A percentile compares a stretch with the other conserved stretches of the same genome.
These are phyloP conservation scores for Phoenix roebelenii DNA, from an alignment of 176 grass and related monocot species.

Conservation along the genomic window DNA sequence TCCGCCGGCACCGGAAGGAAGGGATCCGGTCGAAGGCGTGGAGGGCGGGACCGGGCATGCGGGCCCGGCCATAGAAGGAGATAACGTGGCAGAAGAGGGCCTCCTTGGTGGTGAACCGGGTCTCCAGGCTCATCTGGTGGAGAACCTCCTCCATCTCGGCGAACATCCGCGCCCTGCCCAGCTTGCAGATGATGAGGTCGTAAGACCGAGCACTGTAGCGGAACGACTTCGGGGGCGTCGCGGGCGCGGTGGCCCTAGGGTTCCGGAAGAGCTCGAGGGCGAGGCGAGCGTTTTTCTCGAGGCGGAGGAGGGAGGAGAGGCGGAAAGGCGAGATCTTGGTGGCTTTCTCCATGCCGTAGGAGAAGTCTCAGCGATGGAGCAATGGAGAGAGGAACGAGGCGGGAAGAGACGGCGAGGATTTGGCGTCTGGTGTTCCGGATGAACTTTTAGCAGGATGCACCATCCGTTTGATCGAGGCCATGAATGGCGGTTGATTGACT, in stretches of 20 bases:
- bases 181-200: constrained; percentile 53
- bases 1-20: constrained; percentile 35
- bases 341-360: constrained; percentile 1
- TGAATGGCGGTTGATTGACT: no score
- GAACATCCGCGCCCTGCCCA: constrained; percentile 46
- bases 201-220: constrained; percentile 35
- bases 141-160: constrained; percentile 41
- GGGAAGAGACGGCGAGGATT: no score
- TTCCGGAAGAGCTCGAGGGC: constrained; percentile 44
- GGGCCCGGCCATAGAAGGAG: constrained; percentile 42
- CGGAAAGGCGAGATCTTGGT: constrained; percentile 32
- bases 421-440: no score
- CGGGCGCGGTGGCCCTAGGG: not conserved
- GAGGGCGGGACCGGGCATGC: constrained; percentile 20
- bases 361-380: not conserved
- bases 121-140: constrained; percentile 14
- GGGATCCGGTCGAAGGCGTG: constrained; percentile 37
- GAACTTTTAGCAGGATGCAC: no score
- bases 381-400: not conserved
- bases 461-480: no score
- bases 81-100: constrained; percentile 43
- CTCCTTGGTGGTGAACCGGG: constrained; percentile 19
- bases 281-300: constrained; percentile 25
- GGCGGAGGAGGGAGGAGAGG: constrained; percentile 38
- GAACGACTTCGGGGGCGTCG: not conserved